Evolutionary conservation across 305 asterid species (phyloP), one percentile per base, ranked within the genome.

Genomic region (Fraxinus sp.): DNA sequence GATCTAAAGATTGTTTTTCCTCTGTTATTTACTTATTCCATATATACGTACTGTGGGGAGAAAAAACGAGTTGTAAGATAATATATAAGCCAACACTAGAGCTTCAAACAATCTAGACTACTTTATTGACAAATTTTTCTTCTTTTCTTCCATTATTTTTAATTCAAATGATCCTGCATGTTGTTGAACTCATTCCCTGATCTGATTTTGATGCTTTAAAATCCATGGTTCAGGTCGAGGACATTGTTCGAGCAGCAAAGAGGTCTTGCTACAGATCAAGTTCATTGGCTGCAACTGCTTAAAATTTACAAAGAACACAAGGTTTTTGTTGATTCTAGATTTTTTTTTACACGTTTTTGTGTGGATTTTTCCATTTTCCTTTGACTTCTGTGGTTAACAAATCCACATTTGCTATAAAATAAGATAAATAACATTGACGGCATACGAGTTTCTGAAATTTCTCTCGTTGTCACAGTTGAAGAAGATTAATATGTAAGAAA

Each of bases 181-280:
- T 26, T 33, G 28, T 22, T 62, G 72, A 62, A 62, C 33, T 7
- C 33, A 62, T 8, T 22, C 33, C 5, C 32, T 24, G 28, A n/a
- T 49, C 39, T 52, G 24, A 0, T 2, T 1, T 52, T 68, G 77
- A 79, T 37, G 13, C 76, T 68, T 10, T n/a, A 52, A 70, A 70
- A 64, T 64, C 71, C 49, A 9, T 52, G 70, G 73, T 66, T 83
- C 86, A 89, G 90, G 83, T 89, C 55, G 92, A 89, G 1, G 92
- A 89, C 81, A 88, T 89, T 81, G 92, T 89, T 41, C 92, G 89
- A 0, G 90, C 90, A 49, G 90, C 87, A 46, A 86, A 86, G 85
- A 88, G 89, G 68, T 35, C 86, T 46, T 88, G 92, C 78, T 86
- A 86, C 86, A 86, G 92, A 83, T 77, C 90, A 76, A 74, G 78